Evolutionary conservation across 768 basidiomycete species (phyloP), one percentile per base, ranked within the genome.

Genomic region (Mycena pura): DNA sequence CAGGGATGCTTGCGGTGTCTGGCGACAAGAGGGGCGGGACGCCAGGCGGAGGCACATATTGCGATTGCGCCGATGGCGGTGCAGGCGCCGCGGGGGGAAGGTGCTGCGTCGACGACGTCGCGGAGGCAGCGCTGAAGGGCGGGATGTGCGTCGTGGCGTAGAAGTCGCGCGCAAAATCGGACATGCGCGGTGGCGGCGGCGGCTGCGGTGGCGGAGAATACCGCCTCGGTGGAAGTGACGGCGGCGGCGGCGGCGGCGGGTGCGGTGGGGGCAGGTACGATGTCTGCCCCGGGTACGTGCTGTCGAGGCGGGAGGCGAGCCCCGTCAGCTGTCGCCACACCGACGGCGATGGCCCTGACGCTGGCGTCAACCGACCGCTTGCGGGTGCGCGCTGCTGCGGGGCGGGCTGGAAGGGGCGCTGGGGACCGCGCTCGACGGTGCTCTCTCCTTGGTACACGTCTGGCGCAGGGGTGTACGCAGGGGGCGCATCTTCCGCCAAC

Each of bases 101-200:
- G n/a, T n/a, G n/a, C n/a, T n/a, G 41, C 61, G 6, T 57, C 40
- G 22, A 60, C 49, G 29, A 58, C 41, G 6, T 53, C 50, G 14
- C 46, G 60, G 52, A 48, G 47, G 5, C 36, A 58, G 14, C 60
- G 10, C 13, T n/a, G n/a, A n/a, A n/a, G n/a, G 62, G 31, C 8
- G 62, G 57, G 6, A 57, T 70, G n/a, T 61, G 68, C 73, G 15
- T 79, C 3, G 82, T 81, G 0, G 82, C 76, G 62, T 88, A 86
- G 64, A 88, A 88, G 34, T 88, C 86, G n/a, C 81, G 74, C n/a
- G 84, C 81, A 67, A 88, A 88, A 14, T 86, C 86, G 0, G 86
- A 87, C n/a, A 72, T 11, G 36, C 32, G 68, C 45, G 51, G 61
- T 24, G 48, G 22, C 19, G 59, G 63, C 17, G 19, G 36, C n/a